Percentiles rank a stretch among this genome's conserved stretches.
These are phyloP conservation scores for Bolboschoenoplectus hybrid DNA, from an alignment of 202 grass and related monocot species.

Conservation along the genomic window DNA sequence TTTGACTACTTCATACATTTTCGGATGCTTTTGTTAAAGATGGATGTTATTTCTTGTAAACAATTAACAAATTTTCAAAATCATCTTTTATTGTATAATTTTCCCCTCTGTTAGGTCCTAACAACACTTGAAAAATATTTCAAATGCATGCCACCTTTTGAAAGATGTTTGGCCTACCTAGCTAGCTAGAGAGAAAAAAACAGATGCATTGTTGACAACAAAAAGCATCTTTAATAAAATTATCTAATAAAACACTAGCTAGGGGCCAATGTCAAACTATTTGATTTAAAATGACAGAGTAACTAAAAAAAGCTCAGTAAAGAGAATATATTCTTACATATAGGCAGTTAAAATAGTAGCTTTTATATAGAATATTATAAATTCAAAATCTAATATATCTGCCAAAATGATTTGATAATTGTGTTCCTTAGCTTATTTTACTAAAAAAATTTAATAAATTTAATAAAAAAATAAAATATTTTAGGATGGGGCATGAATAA, in stretches of 20 bases:
- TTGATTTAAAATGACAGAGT: no score
- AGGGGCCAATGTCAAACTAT: no score
- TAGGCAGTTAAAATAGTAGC: no score
- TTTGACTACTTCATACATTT: neutral
- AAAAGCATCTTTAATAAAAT: neutral
- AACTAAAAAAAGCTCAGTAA: no score
- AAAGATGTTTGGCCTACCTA: slow-evolving; percentile 19
- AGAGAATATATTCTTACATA: no score
- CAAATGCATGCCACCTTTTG: neutral
- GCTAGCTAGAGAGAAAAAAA: slow-evolving; percentile 1
- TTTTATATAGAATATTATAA: no score
- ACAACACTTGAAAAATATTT: neutral
- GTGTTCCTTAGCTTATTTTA: no score
- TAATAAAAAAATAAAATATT: no score
- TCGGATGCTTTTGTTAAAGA: neutral
- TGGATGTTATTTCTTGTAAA: neutral
- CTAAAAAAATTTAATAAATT: no score
- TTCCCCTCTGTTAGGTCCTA: neutral
- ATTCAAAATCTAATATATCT: no score
- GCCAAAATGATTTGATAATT: neutral
- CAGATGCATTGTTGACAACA: neutral
- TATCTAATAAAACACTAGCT: no score
- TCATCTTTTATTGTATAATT: neutral
- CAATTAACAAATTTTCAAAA: neutral
- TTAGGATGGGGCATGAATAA: no score